Conservation (phyloP, 129 eudicot genomes). For the Escallonia herrerae region DNA sequence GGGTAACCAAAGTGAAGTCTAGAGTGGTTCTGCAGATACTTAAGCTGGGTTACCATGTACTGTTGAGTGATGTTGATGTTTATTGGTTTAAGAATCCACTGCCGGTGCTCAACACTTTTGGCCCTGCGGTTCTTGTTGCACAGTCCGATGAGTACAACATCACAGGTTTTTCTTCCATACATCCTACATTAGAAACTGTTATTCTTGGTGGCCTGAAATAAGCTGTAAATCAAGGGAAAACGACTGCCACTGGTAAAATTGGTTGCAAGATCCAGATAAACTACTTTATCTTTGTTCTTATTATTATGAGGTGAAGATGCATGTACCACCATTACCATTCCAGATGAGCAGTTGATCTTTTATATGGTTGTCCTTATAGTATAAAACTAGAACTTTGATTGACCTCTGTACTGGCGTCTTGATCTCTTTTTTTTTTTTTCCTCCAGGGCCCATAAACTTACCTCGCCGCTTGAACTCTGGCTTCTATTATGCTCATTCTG, state of each 20-base stretch:
- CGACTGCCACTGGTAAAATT: too few relatives aligned
- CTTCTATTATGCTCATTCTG: slow-evolving; percentile 82
- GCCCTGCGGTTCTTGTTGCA: slow-evolving; percentile 81
- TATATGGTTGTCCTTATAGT: background rate
- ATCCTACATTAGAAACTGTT: slow-evolving; percentile 3
- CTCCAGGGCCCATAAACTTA: slow-evolving; percentile 81
- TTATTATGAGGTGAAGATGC: too few relatives aligned
- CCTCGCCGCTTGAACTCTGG: slow-evolving; percentile 93
- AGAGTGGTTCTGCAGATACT: slow-evolving; percentile 80
- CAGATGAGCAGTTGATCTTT: background rate
- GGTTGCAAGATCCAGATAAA: too few relatives aligned
- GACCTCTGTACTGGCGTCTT: background rate
- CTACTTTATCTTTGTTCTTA: too few relatives aligned
- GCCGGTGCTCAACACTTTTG: slow-evolving; percentile 60
- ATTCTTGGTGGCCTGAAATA: slow-evolving; percentile 1
- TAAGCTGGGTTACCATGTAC: slow-evolving; percentile 81
- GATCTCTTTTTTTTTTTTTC: slow-evolving; percentile 2
- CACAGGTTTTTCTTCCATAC: slow-evolving; percentile 41
- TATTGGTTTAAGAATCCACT: slow-evolving; percentile 90
- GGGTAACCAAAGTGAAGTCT: slow-evolving; percentile 90
- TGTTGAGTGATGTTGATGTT: slow-evolving; percentile 86
- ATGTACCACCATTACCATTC: too few relatives aligned
- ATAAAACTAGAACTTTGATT: background rate
- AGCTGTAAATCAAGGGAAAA: too few relatives aligned
- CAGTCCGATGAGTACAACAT: slow-evolving; percentile 82